Evolutionary conservation across 2,329 filamentous ascomycete genomes (phyloP).

Genomic region (Aspergillus carbonarius): DNA sequence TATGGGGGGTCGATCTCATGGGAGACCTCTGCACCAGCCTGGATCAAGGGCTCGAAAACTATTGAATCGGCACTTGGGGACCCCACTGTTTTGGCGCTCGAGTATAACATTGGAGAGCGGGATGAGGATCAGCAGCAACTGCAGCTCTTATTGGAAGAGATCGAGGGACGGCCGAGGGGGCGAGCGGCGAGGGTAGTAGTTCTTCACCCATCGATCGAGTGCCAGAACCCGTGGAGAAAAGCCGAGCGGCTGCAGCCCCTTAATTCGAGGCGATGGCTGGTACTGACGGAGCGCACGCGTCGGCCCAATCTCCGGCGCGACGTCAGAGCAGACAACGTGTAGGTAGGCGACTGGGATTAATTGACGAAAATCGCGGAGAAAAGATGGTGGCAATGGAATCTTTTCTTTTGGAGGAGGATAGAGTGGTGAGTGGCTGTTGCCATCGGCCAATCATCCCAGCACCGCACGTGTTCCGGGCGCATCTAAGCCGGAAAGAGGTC

Average conservation of each 20-base stretch:
- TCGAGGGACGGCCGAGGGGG: conserved; percentile 1
- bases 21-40: not conserved
- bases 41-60: conserved; percentile 8
- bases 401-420: not conserved
- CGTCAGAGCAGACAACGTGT: not conserved
- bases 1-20: conserved; percentile 1
- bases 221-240: conserved; percentile 15
- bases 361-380: not conserved
- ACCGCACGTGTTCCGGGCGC: not conserved
- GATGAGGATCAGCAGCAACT: conserved; percentile 12
- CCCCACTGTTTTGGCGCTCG: conserved; percentile 6
- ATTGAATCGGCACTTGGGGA: conserved; percentile 6
- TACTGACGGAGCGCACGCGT: not conserved
- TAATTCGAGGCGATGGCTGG: conserved; percentile 1
- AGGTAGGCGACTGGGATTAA: not conserved
- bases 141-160: conserved; percentile 10
- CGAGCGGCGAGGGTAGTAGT: conserved; percentile 3
- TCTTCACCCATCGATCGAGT: conserved; percentile 13
- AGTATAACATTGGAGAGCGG: conserved; percentile 6
- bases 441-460: not conserved
- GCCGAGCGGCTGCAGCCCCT: conserved; percentile 6
- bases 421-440: not conserved
- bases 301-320: not conserved
- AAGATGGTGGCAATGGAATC: not conserved
- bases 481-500: not conserved